A percentile compares a stretch with the other conserved stretches of the same genome.
Conservation (phyloP, 306 rosid genomes). For the Quercus bicolor region DNA sequence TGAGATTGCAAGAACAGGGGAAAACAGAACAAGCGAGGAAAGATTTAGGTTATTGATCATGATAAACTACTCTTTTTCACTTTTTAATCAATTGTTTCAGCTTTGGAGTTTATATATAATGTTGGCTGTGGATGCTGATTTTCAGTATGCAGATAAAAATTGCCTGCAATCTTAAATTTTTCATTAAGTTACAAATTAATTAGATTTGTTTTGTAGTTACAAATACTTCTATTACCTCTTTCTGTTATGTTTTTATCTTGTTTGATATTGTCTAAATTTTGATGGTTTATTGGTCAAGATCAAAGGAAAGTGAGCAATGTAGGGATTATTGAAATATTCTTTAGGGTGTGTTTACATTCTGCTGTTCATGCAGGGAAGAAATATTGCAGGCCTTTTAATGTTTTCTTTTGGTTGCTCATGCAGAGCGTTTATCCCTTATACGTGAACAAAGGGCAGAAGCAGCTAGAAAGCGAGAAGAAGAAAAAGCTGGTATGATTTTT, state of each 20-base stretch:
- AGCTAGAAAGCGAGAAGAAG: slow-evolving; percentile 84
- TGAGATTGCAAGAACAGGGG: slow-evolving; percentile 90
- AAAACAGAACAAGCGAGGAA: slow-evolving; percentile 91
- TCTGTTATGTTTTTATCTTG: not conserved
- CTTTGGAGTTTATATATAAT: not conserved
- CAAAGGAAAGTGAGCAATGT: not conserved
- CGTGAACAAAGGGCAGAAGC: slow-evolving; percentile 91
- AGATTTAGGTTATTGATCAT: slow-evolving; percentile 64
- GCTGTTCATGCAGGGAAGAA: not conserved
- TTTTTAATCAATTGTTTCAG: not conserved
- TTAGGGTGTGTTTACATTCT: not conserved
- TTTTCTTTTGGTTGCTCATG: slow-evolving; percentile 9
- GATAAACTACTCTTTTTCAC: not conserved
- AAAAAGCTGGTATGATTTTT: slow-evolving; percentile 61
- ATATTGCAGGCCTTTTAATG: not conserved
- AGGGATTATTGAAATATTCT: not conserved
- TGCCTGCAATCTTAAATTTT: not conserved
- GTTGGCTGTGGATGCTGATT: not conserved
- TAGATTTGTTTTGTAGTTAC: not conserved
- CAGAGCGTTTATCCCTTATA: slow-evolving; percentile 81
- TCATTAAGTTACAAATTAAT: not conserved
- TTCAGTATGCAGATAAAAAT: not conserved
- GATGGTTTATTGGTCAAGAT: not conserved
- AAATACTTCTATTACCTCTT: not conserved
- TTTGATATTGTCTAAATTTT: not conserved